Evolutionary conservation across 345 rosid genomes (phyloP), one percentile per base, ranked within the genome.

Genomic region (Sapria himalayana): DNA sequence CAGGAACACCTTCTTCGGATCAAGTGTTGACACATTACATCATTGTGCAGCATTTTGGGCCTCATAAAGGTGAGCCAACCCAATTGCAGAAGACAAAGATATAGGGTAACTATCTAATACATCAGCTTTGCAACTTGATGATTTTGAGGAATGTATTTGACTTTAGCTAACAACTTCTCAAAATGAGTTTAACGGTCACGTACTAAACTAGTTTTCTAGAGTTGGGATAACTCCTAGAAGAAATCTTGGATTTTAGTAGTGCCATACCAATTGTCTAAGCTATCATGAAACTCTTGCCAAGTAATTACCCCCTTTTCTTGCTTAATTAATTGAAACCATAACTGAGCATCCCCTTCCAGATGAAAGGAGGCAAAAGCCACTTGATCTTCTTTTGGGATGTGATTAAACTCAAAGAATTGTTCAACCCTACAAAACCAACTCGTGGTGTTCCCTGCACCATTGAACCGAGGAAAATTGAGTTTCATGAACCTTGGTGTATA

Each of bases 111-210:
- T 20, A 25, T 3, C 43, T 18, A 15, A 7, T 1, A 48, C 43
- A 25, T 48, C 35, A 0, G 19, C 22, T 3, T 22, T 16, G 13
- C 39, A 1, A 37, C 52, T 38, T 48, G 45, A 2, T 19, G 40
- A 3, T 22, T 19, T 1, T 4, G 29, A 2, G 31, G 10, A 3
- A 49, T 2, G 5, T 32, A 4, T 1, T 23, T 39, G 29, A 20
- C 54, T 9, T 40, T 21, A 1, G 32, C 25, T 17, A 49, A 13
- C 15, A 48, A 27, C 15, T 31, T 49, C 36, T 31, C 38, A 20
- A 49, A 38, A 34, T 35, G 16, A 3, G 19, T 15, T 4, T 47
- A 25, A 21, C 18, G 25, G 14, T 11, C 29, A 16, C 7, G 25
- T 2, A 39, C 16, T 9, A 19, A 14, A 17, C 34, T 19, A 1